Base-by-base conservation (phyloP, 192 early-diverging fungal species). In the Mortierella antarctica region DNA sequence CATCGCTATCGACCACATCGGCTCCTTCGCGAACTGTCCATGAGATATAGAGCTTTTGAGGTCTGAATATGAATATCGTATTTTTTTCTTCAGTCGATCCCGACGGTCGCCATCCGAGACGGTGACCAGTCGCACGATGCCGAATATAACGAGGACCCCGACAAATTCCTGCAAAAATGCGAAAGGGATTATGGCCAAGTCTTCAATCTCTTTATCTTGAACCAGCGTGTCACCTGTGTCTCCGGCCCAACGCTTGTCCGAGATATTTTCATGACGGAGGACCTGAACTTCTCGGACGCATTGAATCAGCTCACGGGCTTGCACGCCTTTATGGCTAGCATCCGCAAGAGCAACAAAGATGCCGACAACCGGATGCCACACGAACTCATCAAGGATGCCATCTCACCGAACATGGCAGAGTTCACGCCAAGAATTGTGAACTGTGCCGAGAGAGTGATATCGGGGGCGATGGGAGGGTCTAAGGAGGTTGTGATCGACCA, bases 231-330 rank as follows among this genome's bases (percentile, higher is more conserved):
- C 1, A 83, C 71, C 0, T 58, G 66, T 9, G 68, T 83, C 48
- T 79, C 74, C 2, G 83, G 75, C 8, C 54, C 66, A 2, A 51
- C 31, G 31, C 31, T 73, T 10, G 55, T 73, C 17, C 75, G 83
- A 8, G 83, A 83, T 41, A 57, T 83, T 13, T 83, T 83, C 40
- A 74, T 78, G 75, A 79, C 62, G 31, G 71, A 83, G 11, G 13
- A 63, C 20, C 73, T 83, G 13, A 66, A 39, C 17, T 71, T 68
- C 15, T 15, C 23, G 2, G 70, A 73, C 39, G 58, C 82, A 0
- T 20, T 79, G 2, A 62, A 75, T 41, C 39, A 61, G 1, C 12
- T 72, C 5, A 80, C 70, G 6, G 77, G 70, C 0, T 47, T 80
- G 6, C 48, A 40, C n/a, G 31, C 57, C 6, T 80, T 80, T 40